Evolutionary conservation across 169 alveolate species (phyloP), one percentile per base, ranked within the genome.

Genomic region (Besnoitia besnoiti): DNA sequence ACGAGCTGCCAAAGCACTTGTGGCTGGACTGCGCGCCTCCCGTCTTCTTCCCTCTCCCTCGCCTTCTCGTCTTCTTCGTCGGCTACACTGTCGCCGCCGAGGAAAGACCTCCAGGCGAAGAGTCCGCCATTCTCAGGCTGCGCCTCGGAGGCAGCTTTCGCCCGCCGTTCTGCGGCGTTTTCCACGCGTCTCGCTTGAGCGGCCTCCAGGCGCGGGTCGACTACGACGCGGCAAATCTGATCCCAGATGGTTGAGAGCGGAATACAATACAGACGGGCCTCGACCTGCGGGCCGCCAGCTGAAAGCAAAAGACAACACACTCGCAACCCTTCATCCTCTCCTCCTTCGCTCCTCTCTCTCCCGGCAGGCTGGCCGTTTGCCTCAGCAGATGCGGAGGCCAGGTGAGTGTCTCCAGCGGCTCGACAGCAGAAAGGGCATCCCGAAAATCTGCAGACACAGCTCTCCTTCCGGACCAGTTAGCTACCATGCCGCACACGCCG

Each of bases 221-320:
- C 37, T 21, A 77, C 33, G 14, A 77, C 61, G 16, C 59, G 87
- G 19, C 59, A 55, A 51, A 39, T 51, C 59, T 77, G 87, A n/a
- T 77, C 61, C 87, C 87, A 77, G 47, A 77, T 24, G 10, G 87
- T 35, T 27, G 87, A 77, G 35, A 77, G 55, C 10, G 87, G 55
- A 37, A 77, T 19, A 37, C 87, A 77, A 8, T 40, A 40, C 50
- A 77, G 59, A 35, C 87, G 59, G 42, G 87, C 87, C 39, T 77
- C 87, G 59, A 77, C 61, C 55, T 77, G 87, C 55, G 49, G 21
- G 49, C 87, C 87, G 2, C 87, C 87, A 27, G 59, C 87, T 77
- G 59, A 39, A 1, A 77, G 59, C 1, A 77, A 39, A 4, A n/a
- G n/a, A n/a, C n/a, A n/a, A n/a, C n/a, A n/a, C n/a, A n/a, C n/a